A percentile compares a stretch with the other conserved stretches of the same genome.
Conservation (phyloP, 129 eudicot genomes). For the Helichrysum umbraculigerum region DNA sequence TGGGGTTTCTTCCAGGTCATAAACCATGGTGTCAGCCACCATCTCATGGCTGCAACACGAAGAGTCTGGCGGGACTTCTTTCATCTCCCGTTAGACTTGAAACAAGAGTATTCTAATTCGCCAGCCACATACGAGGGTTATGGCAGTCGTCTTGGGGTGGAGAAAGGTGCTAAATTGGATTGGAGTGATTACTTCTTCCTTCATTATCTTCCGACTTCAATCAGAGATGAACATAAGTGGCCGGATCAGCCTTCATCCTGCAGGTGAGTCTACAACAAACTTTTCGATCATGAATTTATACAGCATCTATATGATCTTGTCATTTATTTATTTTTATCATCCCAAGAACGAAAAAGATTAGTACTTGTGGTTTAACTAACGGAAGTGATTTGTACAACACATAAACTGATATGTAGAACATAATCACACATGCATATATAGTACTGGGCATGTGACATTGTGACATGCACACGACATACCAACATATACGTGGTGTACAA, state of each 20-base stretch:
- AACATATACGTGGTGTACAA: too few species aligned
- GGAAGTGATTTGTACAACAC: too few species aligned
- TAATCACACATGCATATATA: too few species aligned
- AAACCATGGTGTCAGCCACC: slow-evolving; percentile 69
- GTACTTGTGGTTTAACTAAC: too few species aligned
- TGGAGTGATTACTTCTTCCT: slow-evolving; percentile 81
- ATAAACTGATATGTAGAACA: too few species aligned
- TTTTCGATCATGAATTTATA: too few species aligned
- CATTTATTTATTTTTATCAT: too few species aligned
- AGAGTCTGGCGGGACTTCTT: slow-evolving; percentile 69
- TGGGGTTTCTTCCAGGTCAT: slow-evolving; percentile 79
- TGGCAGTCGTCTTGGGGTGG: slow-evolving; percentile 71
- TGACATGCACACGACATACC: too few species aligned
- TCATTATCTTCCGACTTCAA: slow-evolving; percentile 37
- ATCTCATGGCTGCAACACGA: slow-evolving; percentile 40
- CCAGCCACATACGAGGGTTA: slow-evolving; percentile 76
- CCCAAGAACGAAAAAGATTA: too few species aligned
- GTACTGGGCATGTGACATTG: too few species aligned
- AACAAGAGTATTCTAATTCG: slow-evolving; percentile 53
- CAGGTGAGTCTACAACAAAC: slow-evolving; percentile 37
- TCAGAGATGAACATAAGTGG: slow-evolving; percentile 62
- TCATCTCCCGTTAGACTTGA: slow-evolving; percentile 50
- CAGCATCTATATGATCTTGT: too few species aligned
- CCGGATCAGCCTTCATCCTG: slow-evolving; percentile 50
- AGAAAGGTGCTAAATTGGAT: slow-evolving; percentile 57